Evolutionary conservation across 306 rosid species (phyloP), one percentile per base, ranked within the genome.

Genomic region (Rosa lucieae): DNA sequence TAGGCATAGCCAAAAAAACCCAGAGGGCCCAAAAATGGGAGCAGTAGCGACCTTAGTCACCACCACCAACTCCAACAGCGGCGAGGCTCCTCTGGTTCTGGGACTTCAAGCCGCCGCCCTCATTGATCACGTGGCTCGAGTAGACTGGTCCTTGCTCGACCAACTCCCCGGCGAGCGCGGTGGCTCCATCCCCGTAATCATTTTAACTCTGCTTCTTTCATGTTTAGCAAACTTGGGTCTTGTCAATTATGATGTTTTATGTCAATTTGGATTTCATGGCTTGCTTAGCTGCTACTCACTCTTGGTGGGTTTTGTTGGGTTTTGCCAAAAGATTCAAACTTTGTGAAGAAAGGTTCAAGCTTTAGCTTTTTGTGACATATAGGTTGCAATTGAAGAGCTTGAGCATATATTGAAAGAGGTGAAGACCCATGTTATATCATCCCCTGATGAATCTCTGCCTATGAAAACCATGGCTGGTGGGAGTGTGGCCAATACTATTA

Each of bases 61-160:
- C 70, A 40, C 46, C 40, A 14, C 9, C 48, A 6, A 52, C 52
- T 37, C 56, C 71, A 13, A 73, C 75, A 42, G 21, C 18, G 70
- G 23, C 26, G 71, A 80, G 15, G 76, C 80, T 85, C 96, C 98
- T 80, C 67, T 89, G 72, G 23, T 95, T 39, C 78, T 95, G 6
- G 99, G 99, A 1, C 93, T 95, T 26, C 97, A 95, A 66, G 91
- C 97, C 0, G 85, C 93, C 2, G 98, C 97, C 52, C 96, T 95
- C 59, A 76, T 91, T 29, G 99, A 95, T 85, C 92, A 72, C 82
- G 87, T 91, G 32, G 94, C 97, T 51, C 89, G 79, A 67, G 92
- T 91, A 17, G 89, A 88, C 72, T 73, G 70, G 62, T 85, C 96
- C 70, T 67, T 90, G 74, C 97, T 95, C 72, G 85, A 89, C 49